Conservation (phyloP, 305 asterid genomes). For the Coffea humblotiana region DNA sequence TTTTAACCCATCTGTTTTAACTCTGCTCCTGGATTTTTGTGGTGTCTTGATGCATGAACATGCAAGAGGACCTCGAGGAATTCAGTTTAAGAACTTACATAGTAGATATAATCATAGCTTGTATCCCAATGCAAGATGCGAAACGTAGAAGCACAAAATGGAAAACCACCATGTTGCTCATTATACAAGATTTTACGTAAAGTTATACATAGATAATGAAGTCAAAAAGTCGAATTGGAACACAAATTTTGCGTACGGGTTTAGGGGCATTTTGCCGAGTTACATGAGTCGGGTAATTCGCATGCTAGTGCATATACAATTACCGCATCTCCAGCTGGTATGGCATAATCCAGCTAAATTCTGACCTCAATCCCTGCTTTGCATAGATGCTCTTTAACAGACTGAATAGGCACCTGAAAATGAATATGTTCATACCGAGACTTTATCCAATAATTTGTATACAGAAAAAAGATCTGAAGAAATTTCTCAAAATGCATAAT, state of each 20-base stretch:
- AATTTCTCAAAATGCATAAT: background rate
- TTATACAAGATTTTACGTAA: background rate
- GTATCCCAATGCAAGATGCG: background rate
- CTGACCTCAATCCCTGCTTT: conserved; percentile 59
- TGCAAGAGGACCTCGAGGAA: background rate
- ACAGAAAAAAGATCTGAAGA: background rate
- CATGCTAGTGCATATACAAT: no score
- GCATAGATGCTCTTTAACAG: conserved; percentile 54
- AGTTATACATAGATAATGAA: background rate
- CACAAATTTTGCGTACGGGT: background rate
- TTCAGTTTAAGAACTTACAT: no score
- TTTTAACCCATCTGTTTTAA: background rate
- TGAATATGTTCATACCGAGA: background rate
- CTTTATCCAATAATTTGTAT: background rate
- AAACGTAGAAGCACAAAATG: background rate
- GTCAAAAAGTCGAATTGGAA: background rate
- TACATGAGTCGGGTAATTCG: background rate
- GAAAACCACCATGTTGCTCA: background rate
- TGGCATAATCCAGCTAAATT: conserved; percentile 21
- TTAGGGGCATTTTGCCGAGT: conserved; percentile 5
- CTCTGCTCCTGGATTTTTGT: background rate
- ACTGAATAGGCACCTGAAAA: conserved; percentile 54
- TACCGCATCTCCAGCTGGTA: background rate
- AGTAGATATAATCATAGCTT: background rate
- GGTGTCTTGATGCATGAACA: background rate